These are phyloP conservation scores for Ustilago curta DNA, from an alignment of 1,284 basidiomycete genomes.

Conservation along the genomic window DNA sequence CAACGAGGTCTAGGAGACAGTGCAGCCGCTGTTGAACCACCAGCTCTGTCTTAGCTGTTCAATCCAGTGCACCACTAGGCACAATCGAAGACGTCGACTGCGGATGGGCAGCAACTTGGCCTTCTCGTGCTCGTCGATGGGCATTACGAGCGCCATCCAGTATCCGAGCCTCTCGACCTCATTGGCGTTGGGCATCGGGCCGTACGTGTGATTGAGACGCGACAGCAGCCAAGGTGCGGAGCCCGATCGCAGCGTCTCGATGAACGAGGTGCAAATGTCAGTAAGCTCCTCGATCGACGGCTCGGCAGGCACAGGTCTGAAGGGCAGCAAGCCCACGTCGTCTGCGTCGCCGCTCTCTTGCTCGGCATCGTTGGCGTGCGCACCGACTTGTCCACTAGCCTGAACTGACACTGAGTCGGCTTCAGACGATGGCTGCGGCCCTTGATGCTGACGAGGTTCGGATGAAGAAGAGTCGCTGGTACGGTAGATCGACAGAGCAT, in stretches of 20 bases:
- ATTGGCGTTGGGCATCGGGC: slow-evolving; percentile 55
- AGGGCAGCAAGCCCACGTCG: slow-evolving; percentile 25
- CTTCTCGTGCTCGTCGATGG: slow-evolving; percentile 95
- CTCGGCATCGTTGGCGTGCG: not conserved
- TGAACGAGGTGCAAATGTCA: slow-evolving; percentile 80
- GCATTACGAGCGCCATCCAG: slow-evolving; percentile 90
- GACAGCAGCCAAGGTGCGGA: slow-evolving; percentile 92
- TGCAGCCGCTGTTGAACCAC: slow-evolving; percentile 70
- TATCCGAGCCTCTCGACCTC: slow-evolving; percentile 61
- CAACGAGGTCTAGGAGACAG: slow-evolving; percentile 35
- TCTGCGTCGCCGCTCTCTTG: not conserved
- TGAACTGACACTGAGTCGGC: not conserved
- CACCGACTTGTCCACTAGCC: slow-evolving; percentile 5
- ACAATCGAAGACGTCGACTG: slow-evolving; percentile 80
- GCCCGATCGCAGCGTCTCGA: slow-evolving; percentile 81
- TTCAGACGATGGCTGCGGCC: slow-evolving; percentile 1
- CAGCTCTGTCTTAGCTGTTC: slow-evolving; percentile 75
- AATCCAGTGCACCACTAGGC: slow-evolving; percentile 92
- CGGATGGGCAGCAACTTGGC: slow-evolving; percentile 91
- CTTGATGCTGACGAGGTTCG: slow-evolving; percentile 3
- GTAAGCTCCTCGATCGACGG: slow-evolving; percentile 79
- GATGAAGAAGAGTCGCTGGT: not conserved
- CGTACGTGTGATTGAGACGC: slow-evolving; percentile 75
- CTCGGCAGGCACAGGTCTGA: slow-evolving; percentile 61
- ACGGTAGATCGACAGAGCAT: slow-evolving; percentile 39